Evolutionary conservation across 345 rosid species (phyloP), one percentile per base, ranked within the genome.

Genomic region (Ailanthus altissimus): DNA sequence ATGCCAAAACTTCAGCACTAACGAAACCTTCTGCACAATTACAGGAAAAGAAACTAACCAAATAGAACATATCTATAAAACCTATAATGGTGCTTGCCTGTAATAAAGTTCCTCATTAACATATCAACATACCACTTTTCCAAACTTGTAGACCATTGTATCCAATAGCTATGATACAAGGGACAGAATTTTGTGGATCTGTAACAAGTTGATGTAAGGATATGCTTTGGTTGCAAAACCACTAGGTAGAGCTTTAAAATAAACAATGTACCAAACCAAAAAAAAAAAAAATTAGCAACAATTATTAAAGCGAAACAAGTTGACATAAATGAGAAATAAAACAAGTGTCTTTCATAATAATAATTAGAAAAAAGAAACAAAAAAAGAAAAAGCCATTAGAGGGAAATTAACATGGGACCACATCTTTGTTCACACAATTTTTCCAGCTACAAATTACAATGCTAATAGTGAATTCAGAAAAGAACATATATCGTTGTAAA

Each of bases 61-160:
- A 80, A 15, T 45, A 60, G 11, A 75, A 36, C 36, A 75, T 40
- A 21, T 42, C 49, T 42, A 61, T 36, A 23, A 40, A n/a, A 36
- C 12, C 1, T 2, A 53, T 53, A 53, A 25, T 18, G 79, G 79
- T 38, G 68, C 36, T 74, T 45, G 18, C 75, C 36, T 21, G 28
- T 40, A 7, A 53, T 57, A 77, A 69, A 61, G 36, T 67, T 47
- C 74, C 47, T 46, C 28, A 26, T 20, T 49, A 23, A 38, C 5
- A 59, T n/a, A 66, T 3, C 66, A 63, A 67, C 69, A 32, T 85
- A 93, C 98, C 98, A 75, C 81, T 88, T 78, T 81, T 87, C 98
- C 98, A 95, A 67, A 90, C 90, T 79, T 91, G 91, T 72, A 87
- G 77, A 8, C 98, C 99, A 81, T 90, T 95, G 86, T 84, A 86